These are phyloP conservation scores for Annulohypoxylon stygium DNA, from an alignment of 495 filamentous ascomycete genomes.

Conservation along the genomic window DNA sequence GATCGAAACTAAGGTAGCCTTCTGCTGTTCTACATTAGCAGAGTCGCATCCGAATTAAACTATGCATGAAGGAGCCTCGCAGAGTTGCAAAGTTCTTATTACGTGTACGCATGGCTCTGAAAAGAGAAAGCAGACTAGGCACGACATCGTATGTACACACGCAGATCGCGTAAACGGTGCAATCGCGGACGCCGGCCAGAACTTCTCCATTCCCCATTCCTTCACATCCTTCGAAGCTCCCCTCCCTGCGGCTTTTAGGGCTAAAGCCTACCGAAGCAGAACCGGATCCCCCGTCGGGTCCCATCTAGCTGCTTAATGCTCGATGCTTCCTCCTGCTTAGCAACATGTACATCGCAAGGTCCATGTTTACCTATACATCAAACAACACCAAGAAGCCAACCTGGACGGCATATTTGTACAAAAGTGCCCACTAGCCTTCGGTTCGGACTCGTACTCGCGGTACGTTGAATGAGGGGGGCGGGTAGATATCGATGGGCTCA, in stretches of 20 bases:
- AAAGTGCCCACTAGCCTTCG: background rate
- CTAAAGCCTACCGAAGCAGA: background rate
- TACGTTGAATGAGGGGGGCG: background rate
- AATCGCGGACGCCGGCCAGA: background rate
- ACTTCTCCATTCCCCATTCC: slow-evolving; percentile 1
- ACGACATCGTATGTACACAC: background rate
- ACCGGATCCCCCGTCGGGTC: background rate
- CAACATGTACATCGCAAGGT: slow-evolving; percentile 2
- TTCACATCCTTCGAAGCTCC: slow-evolving; percentile 17
- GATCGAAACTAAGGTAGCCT: slow-evolving; percentile 6
- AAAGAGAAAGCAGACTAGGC: background rate
- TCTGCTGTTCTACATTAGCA: background rate
- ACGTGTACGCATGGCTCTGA: background rate
- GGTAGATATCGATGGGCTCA: background rate
- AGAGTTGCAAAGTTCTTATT: background rate
- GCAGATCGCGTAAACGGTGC: background rate
- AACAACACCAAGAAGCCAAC: background rate
- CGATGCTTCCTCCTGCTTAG: background rate
- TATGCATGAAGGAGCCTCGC: slow-evolving; percentile 10
- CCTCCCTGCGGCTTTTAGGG: background rate
- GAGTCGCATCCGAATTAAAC: slow-evolving; percentile 13
- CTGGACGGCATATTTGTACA: background rate
- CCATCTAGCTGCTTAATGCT: background rate
- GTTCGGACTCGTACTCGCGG: slow-evolving; percentile 4
- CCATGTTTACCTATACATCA: background rate